Percentiles rank a stretch among this genome's conserved stretches.
phyloP scores from a whole-genome alignment of 257 asterid species.

The Ilex aquifolium region DNA sequence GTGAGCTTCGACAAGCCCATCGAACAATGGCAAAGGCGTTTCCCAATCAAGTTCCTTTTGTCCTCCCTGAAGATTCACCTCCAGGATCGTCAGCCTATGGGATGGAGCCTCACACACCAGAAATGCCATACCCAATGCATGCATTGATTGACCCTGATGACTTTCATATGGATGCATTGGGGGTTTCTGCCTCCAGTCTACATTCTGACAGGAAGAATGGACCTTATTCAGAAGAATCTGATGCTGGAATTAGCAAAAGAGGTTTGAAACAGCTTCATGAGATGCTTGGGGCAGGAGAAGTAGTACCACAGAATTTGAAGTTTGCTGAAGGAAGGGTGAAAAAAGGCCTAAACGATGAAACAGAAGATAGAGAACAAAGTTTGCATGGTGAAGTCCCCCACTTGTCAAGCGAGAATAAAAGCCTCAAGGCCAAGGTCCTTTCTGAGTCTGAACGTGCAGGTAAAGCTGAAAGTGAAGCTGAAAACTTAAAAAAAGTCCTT shows the following conservation, averaged over 20 bases:
- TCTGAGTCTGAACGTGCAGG: slow-evolving; percentile 50
- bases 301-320: not conserved
- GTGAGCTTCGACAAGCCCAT: slow-evolving; percentile 89
- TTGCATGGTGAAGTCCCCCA: slow-evolving; percentile 27
- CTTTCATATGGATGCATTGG: slow-evolving; percentile 16
- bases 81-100: slow-evolving; percentile 30
- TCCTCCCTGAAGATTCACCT: slow-evolving; percentile 53
- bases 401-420: slow-evolving; percentile 33
- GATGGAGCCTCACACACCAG: slow-evolving; percentile 47
- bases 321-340: not conserved
- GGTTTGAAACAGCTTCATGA: slow-evolving; percentile 55
- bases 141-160: slow-evolving; percentile 34
- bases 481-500: slow-evolving; percentile 47
- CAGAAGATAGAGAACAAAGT: slow-evolving; percentile 22
- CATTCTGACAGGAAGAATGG: slow-evolving; percentile 15
- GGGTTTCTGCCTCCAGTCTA: slow-evolving; percentile 16
- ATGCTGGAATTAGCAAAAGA: slow-evolving; percentile 21
- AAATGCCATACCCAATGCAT: slow-evolving; percentile 24
- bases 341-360: slow-evolving; percentile 11
- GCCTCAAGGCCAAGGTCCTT: slow-evolving; percentile 45
- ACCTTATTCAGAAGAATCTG: slow-evolving; percentile 20
- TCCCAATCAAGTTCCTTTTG: slow-evolving; percentile 70
- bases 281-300: slow-evolving; percentile 41
- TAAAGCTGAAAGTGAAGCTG: slow-evolving; percentile 58
- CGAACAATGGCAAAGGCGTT: slow-evolving; percentile 68